Base-by-base conservation (phyloP, 768 basidiomycete species). In the Gautieria morchelliformis region DNA sequence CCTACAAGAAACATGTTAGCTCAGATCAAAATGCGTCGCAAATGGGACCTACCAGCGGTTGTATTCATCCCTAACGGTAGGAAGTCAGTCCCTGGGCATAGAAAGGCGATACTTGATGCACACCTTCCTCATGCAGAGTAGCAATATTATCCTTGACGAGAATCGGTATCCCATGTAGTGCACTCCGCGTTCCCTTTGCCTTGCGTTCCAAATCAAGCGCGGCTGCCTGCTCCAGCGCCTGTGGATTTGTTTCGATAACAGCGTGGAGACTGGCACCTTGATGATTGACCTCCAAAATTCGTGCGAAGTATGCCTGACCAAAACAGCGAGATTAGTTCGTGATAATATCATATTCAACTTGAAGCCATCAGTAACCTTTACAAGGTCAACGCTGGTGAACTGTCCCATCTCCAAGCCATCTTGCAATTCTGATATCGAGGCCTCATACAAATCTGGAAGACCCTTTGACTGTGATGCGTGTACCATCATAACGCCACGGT, bases 211-310 rank as follows among this genome's bases (percentile, higher is more conserved):
- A n/a, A n/a, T n/a, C n/a, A n/a, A n/a, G n/a, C n/a, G n/a, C n/a
- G n/a, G n/a, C n/a, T n/a, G n/a, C n/a, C n/a, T n/a, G n/a, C n/a
- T n/a, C n/a, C n/a, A n/a, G n/a, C n/a, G n/a, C n/a, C n/a, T n/a
- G n/a, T n/a, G n/a, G n/a, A n/a, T n/a, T n/a, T n/a, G n/a, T n/a
- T n/a, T n/a, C n/a, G n/a, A n/a, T n/a, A n/a, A n/a, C n/a, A n/a
- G n/a, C n/a, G n/a, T n/a, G n/a, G n/a, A n/a, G n/a, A n/a, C n/a
- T n/a, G n/a, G n/a, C n/a, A n/a, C n/a, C n/a, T n/a, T n/a, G n/a
- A n/a, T 69, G 56, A 61, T 76, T 76, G 17, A 76, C 75, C 65
- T 76, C 75, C n/a, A 71, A 67, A 45, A 76, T 76, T 14, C 75
- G 69, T 14, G 70, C 65, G 46, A 75, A 64, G 58, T 76, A 76